phyloP scores from a whole-genome alignment of 129 eudicot species.

The Chrysanthemum makinoi region DNA sequence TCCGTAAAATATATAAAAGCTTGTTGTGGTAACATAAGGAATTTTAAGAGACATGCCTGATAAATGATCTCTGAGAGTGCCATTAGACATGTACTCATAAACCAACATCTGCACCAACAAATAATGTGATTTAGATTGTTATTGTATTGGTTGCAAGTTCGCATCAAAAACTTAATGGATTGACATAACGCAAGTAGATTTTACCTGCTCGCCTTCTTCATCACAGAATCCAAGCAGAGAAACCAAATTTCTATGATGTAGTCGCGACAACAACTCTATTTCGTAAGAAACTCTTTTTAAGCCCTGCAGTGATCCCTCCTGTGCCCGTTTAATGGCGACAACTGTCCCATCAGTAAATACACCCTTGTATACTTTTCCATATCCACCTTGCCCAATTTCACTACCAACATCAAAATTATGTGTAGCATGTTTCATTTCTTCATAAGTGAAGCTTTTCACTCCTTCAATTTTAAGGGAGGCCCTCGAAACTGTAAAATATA shows the following conservation, averaged over 20 bases:
- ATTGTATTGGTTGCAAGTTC: not conserved
- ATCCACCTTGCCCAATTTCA: slow-evolving; percentile 81
- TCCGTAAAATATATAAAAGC: not conserved
- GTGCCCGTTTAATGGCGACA: slow-evolving; percentile 85
- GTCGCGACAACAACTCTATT: slow-evolving; percentile 71
- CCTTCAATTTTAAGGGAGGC: slow-evolving; percentile 68
- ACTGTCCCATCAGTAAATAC: slow-evolving; percentile 55
- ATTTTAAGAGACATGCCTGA: slow-evolving; percentile 52
- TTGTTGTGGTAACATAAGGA: not conserved
- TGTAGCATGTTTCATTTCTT: slow-evolving; percentile 68
- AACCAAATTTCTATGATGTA: slow-evolving; percentile 78
- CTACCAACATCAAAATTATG: slow-evolving; percentile 43
- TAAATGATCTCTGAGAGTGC: slow-evolving; percentile 79
- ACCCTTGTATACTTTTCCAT: slow-evolving; percentile 81
- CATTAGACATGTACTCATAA: slow-evolving; percentile 93
- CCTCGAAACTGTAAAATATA: slow-evolving; percentile 59
- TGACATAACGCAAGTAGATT: slow-evolving; percentile 6
- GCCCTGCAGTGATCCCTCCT: slow-evolving; percentile 81
- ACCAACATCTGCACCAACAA: slow-evolving; percentile 72
- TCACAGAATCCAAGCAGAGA: slow-evolving; percentile 77
- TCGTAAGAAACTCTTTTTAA: slow-evolving; percentile 77
- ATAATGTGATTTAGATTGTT: slow-evolving; percentile 15
- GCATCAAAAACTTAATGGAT: not conserved
- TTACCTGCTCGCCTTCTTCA: slow-evolving; percentile 85
- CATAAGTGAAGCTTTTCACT: slow-evolving; percentile 62